Evolutionary conservation across 352 stramenopile genomes (phyloP), one percentile per base, ranked within the genome.

Genomic region (Albugo laibachii): DNA sequence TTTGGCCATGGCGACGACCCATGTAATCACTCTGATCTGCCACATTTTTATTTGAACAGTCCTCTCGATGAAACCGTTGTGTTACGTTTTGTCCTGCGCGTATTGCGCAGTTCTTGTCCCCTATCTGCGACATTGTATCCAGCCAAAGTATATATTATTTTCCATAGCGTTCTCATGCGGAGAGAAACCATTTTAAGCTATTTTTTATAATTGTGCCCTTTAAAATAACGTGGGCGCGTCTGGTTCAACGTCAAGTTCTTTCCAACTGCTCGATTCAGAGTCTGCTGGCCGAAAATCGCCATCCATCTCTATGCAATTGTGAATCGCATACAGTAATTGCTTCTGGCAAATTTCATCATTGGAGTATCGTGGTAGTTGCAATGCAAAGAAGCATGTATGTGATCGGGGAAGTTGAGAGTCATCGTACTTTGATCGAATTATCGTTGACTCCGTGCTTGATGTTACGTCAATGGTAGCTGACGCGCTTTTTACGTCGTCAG

Each of bases 251-350:
- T 31, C 24, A 31, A 31, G 24, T 31, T 76, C 69, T 16, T 55
- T 75, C 74, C 74, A 86, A 1, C 74, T 71, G 1, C 59, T 81
- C 65, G 82, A 83, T 54, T 91, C 77, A 15, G 69, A 79, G 58
- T 87, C 78, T 10, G 75, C 76, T 2, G 88, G 62, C 12, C 78
- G 72, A 47, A 91, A 91, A 54, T 92, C 78, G n/a, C 75, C 78
- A 48, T 88, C 78, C 73, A 92, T 92, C 56, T 92, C 78, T 12
- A 87, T 59, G 40, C 78, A 92, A 51, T 92, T 92, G 54, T 73
- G 72, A 13, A 92, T 68, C 1, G 76, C 78, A 45, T 88, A 92
- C n/a, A 84, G 49, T 18, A 92, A 21, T 46, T 79, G 63, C 36
- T 69, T 65, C 2, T 54, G 56, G 46, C 71, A 85, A 37, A 88